Evolutionary conservation across 345 rosid species (phyloP), one percentile per base, ranked within the genome.

Genomic region (Lumnitzera littorea): DNA sequence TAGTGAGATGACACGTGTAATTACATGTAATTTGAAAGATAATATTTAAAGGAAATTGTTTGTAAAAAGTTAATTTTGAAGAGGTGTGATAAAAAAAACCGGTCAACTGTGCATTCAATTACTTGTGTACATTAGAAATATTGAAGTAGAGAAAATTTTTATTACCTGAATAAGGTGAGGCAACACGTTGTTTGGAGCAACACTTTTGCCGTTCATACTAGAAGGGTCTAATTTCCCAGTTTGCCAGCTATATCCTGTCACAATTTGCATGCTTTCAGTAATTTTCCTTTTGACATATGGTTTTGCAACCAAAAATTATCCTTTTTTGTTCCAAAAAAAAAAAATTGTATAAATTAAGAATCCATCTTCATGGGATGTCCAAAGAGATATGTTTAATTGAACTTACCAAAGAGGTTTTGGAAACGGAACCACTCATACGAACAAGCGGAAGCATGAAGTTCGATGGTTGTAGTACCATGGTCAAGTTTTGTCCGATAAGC

Each of bases 371-470:
- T 4, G 9, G 20, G 5, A 13, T 50, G 20, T 13, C 53, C n/a
- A 13, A 50, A 4, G 53, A 50, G 13, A 53, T 46, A 13, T 0
- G 15, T 1, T 53, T 20, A 24, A 15, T 13, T 53, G 5, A 24
- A 51, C 58, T 55, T 64, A 84, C 98, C 96, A 69, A 89, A 87
- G 56, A 89, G 56, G 61, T 79, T 84, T n/a, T 78, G 82, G 72
- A 92, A 92, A 58, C 87, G 84, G 72, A 92, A 89, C 98, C 98
- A 92, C 7, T 73, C 79, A 16, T 92, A 89, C 7, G 98, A 89
- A 61, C 96, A 89, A 57, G 81, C 75, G 14, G 68, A 63, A 46
- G 94, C 98, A 23, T 78, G 85, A 9, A 89, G 62, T 57, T 78
- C 76, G 62, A 92, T 84, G 55, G 79, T 62, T 24, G 75, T 64